phyloP scores from a whole-genome alignment of 495 filamentous ascomycete species.

The Penicillium daleae region DNA sequence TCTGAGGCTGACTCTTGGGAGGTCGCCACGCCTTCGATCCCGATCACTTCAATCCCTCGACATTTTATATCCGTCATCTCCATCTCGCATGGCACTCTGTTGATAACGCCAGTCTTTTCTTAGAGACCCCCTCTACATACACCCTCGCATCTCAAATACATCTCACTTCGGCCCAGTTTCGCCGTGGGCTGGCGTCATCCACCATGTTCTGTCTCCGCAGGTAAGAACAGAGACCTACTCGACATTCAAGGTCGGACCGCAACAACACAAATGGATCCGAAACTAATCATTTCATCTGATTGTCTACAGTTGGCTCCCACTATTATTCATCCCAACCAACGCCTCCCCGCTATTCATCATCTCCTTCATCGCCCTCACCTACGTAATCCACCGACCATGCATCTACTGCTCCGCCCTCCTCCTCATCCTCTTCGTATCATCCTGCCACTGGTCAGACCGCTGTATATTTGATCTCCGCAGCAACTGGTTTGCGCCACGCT shows the following conservation, averaged over 20 bases:
- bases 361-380: conserved; percentile 87
- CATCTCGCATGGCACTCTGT: conserved; percentile 3
- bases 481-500: conserved; percentile 81
- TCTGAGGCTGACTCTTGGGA: too few relatives aligned
- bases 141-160: neutral
- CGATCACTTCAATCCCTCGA: neutral
- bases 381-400: conserved; percentile 87
- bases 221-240: conserved; percentile 43
- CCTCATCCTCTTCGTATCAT: conserved; percentile 84
- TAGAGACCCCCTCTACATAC: neutral
- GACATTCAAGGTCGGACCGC: neutral
- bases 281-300: neutral
- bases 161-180: neutral
- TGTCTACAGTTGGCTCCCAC: conserved; percentile 46
- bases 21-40: neutral
- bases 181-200: conserved; percentile 12
- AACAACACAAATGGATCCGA: neutral
- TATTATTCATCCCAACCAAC: conserved; percentile 62
- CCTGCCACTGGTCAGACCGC: conserved; percentile 87
- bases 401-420: conserved; percentile 90
- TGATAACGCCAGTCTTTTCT: neutral
- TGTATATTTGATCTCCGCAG: conserved; percentile 84
- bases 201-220: conserved; percentile 85
- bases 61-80: neutral
- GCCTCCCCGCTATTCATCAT: conserved; percentile 85